A percentile compares a stretch with the other conserved stretches of the same genome.
These are phyloP conservation scores for Huntiella decipiens DNA, from an alignment of 2,329 filamentous ascomycete species.

Conservation along the genomic window DNA sequence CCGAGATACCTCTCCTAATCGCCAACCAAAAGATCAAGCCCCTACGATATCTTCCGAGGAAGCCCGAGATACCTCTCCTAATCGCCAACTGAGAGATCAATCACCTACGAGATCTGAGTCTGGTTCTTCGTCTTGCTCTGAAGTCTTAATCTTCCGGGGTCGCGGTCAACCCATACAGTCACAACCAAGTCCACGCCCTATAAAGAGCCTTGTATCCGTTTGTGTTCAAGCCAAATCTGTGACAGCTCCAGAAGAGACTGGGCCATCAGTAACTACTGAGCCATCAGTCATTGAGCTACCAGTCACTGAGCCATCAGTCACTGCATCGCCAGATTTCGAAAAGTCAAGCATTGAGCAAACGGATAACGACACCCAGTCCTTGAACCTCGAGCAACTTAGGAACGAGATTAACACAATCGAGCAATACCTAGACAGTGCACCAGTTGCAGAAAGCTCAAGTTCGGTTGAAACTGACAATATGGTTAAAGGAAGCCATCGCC, in stretches of 20 bases:
- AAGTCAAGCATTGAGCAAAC: too few relatives aligned
- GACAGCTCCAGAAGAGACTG: too few relatives aligned
- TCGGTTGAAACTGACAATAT: not conserved
- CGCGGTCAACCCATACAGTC: not conserved
- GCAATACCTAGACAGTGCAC: not conserved
- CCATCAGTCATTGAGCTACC: not conserved
- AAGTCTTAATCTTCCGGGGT: not conserved
- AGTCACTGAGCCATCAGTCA: not conserved
- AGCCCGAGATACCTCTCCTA: conserved; percentile 12
- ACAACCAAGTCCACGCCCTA: too few relatives aligned
- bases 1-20: conserved; percentile 9
- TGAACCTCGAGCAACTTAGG: too few relatives aligned
- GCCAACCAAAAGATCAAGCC: not conserved
- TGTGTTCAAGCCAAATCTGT: too few relatives aligned
- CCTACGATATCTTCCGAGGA: not conserved
- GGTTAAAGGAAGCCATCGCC: conserved; percentile 9
- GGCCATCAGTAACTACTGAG: not conserved
- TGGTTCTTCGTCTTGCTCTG: not conserved
- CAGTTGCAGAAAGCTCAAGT: not conserved
- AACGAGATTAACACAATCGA: too few relatives aligned
- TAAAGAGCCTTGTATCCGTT: too few relatives aligned
- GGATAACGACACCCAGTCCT: too few relatives aligned
- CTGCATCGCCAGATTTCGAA: not conserved
- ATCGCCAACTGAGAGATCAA: not conserved
- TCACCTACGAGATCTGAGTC: not conserved